phyloP scores from a whole-genome alignment of 495 filamentous ascomycete species.

The Usnea hakonensis region DNA sequence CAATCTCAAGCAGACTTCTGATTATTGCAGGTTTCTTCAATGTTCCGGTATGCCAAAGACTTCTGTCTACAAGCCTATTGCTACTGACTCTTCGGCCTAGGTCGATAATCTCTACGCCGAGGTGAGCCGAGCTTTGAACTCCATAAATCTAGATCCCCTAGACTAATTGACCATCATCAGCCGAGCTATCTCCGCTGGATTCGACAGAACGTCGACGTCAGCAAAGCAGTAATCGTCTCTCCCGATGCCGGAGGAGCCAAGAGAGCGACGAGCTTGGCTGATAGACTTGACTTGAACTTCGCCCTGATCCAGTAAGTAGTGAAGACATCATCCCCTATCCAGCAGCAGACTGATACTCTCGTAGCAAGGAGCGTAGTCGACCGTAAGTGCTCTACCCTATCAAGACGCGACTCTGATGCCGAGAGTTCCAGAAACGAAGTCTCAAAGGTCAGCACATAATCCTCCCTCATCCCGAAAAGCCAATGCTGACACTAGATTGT shows the following conservation, averaged over 20 bases:
- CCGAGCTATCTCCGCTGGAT: slow-evolving; percentile 54
- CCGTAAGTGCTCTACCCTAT: slow-evolving; percentile 69
- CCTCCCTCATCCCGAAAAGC: neutral
- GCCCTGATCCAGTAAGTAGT: slow-evolving; percentile 79
- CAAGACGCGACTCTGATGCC: neutral
- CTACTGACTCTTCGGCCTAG: neutral
- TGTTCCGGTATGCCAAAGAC: slow-evolving; percentile 56
- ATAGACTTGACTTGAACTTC: slow-evolving; percentile 72
- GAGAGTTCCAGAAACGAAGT: neutral
- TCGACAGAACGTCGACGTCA: slow-evolving; percentile 70
- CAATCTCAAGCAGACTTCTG: slow-evolving; percentile 52
- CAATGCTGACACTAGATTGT: neutral
- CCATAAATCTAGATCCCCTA: neutral
- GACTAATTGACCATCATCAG: slow-evolving; percentile 53
- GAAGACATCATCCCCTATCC: too few species aligned
- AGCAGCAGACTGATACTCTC: neutral
- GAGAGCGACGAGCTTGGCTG: slow-evolving; percentile 50
- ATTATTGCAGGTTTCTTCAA: slow-evolving; percentile 87
- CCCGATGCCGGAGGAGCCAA: slow-evolving; percentile 97
- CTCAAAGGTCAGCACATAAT: neutral
- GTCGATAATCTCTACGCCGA: slow-evolving; percentile 91
- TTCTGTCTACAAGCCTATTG: neutral
- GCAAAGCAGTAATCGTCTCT: slow-evolving; percentile 88
- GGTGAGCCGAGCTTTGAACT: neutral
- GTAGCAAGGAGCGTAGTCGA: slow-evolving; percentile 74